Evolutionary conservation across 192 early-diverging fungal species (phyloP).

Genomic region (Thoreauomyces humboldtii): DNA sequence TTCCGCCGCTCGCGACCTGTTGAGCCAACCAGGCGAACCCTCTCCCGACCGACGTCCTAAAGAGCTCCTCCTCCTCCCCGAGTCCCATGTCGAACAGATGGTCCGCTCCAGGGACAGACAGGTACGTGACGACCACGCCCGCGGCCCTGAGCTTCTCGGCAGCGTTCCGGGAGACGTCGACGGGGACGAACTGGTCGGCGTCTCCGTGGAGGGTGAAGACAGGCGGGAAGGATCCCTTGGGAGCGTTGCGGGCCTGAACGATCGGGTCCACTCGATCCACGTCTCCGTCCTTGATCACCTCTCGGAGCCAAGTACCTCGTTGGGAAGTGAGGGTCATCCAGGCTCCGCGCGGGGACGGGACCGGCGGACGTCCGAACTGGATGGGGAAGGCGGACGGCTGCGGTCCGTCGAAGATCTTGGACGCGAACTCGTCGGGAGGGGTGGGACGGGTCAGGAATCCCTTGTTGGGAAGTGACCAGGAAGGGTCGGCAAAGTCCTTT

Average conservation of each 20-base stretch:
- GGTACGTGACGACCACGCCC: neutral
- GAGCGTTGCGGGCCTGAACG: neutral
- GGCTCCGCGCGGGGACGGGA: neutral
- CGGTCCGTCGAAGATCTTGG: neutral
- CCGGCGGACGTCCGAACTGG: neutral
- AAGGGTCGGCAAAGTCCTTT: conserved; percentile 7
- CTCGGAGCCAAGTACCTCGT: neutral
- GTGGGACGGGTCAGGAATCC: neutral
- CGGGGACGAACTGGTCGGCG: neutral
- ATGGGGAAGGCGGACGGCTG: neutral
- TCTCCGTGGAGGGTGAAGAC: conserved; percentile 2
- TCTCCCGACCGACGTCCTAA: neutral
- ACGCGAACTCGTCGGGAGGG: neutral
- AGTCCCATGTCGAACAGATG: conserved; percentile 17
- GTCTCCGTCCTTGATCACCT: conserved; percentile 13
- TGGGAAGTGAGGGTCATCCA: conserved; percentile 3
- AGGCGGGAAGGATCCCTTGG: neutral
- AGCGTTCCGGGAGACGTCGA: neutral
- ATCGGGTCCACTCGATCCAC: conserved; percentile 11
- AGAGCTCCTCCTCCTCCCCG: conserved; percentile 8
- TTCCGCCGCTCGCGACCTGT: too few relatives aligned
- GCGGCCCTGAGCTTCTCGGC: conserved; percentile 1
- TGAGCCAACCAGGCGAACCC: conserved; percentile 10
- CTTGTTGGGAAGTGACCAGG: neutral
- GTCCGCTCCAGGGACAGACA: conserved; percentile 1